Evolutionary conservation across 495 filamentous ascomycete genomes (phyloP).

Genomic region (Penicillium tannophilum): DNA sequence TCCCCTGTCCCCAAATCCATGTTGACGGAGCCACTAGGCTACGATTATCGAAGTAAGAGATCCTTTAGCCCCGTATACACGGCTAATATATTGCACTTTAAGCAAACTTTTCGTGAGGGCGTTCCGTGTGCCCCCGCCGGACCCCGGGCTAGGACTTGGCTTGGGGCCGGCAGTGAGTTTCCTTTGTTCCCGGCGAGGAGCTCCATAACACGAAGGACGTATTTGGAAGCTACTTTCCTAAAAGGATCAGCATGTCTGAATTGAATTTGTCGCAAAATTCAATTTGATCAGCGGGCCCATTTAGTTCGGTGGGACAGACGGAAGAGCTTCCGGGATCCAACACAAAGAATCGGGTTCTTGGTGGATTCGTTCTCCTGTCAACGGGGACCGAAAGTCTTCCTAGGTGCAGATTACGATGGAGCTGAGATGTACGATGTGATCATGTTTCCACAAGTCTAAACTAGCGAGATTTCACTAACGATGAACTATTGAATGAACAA

Average conservation of each 20-base stretch:
- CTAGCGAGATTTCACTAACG: not conserved
- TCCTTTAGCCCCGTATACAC: not conserved
- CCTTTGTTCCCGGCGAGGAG: not conserved
- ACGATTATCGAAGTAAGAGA: constrained; percentile 10
- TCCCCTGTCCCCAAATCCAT: constrained; percentile 15
- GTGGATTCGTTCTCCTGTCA: constrained; percentile 11
- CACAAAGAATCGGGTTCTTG: constrained; percentile 17
- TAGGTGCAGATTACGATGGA: constrained; percentile 6
- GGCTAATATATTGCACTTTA: constrained; percentile 8
- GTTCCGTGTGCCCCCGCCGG: not conserved
- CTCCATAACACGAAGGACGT: not conserved
- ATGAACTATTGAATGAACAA: not conserved
- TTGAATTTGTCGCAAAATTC: not conserved
- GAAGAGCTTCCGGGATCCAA: constrained; percentile 11
- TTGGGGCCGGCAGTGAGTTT: not conserved
- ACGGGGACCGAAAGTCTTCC: not conserved
- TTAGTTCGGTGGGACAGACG: constrained; percentile 8
- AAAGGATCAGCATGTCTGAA: not conserved
- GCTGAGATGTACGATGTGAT: constrained; percentile 13
- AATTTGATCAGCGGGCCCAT: constrained; percentile 1
- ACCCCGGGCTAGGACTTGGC: not conserved
- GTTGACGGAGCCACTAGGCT: constrained; percentile 21
- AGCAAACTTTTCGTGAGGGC: constrained; percentile 2
- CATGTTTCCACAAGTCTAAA: constrained; percentile 8
- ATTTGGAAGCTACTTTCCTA: not conserved